Conservation (phyloP, 2,329 filamentous ascomycete species). For the Colletotrichum scovillei region DNA sequence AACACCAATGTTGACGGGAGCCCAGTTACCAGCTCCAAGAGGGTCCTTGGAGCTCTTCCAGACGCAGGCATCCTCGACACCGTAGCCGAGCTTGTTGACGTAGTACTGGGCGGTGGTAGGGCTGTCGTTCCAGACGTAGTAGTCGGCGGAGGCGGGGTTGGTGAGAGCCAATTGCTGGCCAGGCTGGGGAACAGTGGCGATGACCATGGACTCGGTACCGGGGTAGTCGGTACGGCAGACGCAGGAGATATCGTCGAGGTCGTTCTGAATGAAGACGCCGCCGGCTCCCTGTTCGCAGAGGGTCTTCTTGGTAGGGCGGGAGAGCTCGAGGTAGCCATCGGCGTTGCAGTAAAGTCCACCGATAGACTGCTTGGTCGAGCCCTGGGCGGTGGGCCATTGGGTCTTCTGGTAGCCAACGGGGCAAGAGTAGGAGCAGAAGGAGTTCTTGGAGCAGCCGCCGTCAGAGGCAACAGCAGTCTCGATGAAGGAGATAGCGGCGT, state of each 20-base stretch:
- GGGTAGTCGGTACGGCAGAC: slow-evolving; percentile 98
- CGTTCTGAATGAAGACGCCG: slow-evolving; percentile 81
- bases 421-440: slow-evolving; percentile 94
- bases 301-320: slow-evolving; percentile 72
- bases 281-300: slow-evolving; percentile 82
- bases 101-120: slow-evolving; percentile 95
- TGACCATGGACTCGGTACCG: slow-evolving; percentile 87
- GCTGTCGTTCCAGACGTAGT: slow-evolving; percentile 82
- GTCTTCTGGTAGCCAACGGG: slow-evolving; percentile 91
- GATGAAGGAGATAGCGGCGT: slow-evolving; percentile 72
- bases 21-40: slow-evolving; percentile 81
- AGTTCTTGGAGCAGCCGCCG: slow-evolving; percentile 65
- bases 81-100: slow-evolving; percentile 84
- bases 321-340: slow-evolving; percentile 80
- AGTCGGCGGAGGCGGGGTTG: slow-evolving; percentile 77
- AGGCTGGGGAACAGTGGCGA: slow-evolving; percentile 75
- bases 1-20: slow-evolving; percentile 87
- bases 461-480: slow-evolving; percentile 71
- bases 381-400: slow-evolving; percentile 87
- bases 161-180: slow-evolving; percentile 74
- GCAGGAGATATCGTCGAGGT: slow-evolving; percentile 72
- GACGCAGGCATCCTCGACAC: slow-evolving; percentile 75
- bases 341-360: slow-evolving; percentile 86
- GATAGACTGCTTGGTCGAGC: slow-evolving; percentile 82
- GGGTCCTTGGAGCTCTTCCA: slow-evolving; percentile 70